phyloP scores from a whole-genome alignment of 257 asterid species.

The Gentiana dahurica region DNA sequence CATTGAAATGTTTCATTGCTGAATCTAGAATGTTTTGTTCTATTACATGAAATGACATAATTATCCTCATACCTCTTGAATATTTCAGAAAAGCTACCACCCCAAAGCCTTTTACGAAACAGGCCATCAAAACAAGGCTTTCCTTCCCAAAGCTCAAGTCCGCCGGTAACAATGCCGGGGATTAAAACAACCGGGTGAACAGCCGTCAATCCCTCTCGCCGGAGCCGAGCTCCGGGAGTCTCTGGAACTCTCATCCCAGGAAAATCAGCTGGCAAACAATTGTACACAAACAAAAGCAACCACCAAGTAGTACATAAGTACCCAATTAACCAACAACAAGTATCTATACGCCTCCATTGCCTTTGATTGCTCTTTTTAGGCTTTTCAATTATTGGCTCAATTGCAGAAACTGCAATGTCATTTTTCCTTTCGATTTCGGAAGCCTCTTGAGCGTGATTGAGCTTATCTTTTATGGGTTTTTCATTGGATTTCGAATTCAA shows the following conservation, averaged over 20 bases:
- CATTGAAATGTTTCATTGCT: no score
- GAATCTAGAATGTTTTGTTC: no score
- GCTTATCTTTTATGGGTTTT: constrained; percentile 8
- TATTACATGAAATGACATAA: no score
- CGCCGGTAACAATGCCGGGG: constrained; percentile 93
- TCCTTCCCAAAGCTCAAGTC: constrained; percentile 96
- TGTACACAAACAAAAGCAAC: constrained; percentile 43
- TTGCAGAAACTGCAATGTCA: not conserved
- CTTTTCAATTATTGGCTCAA: constrained; percentile 9
- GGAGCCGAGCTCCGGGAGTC: constrained; percentile 51
- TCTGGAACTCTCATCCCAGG: constrained; percentile 41
- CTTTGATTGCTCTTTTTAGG: constrained; percentile 11
- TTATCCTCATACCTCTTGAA: constrained; percentile 44
- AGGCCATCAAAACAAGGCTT: constrained; percentile 74
- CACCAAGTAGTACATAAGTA: constrained; percentile 63
- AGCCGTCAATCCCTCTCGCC: constrained; percentile 44
- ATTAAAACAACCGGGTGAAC: constrained; percentile 73
- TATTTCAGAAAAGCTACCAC: constrained; percentile 67
- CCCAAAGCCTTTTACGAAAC: constrained; percentile 80
- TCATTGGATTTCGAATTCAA: constrained; percentile 9
- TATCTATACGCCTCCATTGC: constrained; percentile 58
- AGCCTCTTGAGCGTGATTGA: constrained; percentile 9
- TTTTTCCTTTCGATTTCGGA: constrained; percentile 13
- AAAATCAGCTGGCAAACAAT: constrained; percentile 38
- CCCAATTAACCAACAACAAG: constrained; percentile 61